phyloP scores from a whole-genome alignment of 2,329 filamentous ascomycete species.

The Beauveria asiatica region DNA sequence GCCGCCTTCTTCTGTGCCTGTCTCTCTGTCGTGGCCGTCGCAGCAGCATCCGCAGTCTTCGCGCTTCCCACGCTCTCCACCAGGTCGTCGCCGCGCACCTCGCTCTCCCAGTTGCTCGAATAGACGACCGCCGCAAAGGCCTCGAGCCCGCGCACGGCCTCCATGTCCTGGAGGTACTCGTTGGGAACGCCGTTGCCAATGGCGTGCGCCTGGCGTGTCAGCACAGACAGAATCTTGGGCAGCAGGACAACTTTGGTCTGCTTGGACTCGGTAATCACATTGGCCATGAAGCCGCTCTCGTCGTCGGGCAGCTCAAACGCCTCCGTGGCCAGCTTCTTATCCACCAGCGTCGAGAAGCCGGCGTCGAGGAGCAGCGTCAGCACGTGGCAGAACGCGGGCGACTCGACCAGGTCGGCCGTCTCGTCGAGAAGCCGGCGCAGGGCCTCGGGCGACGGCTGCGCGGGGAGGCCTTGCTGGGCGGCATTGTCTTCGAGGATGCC shows the following conservation, averaged over 20 bases:
- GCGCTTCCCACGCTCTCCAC: conserved; percentile 30
- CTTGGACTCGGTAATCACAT: conserved; percentile 43
- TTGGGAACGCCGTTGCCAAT: conserved; percentile 74
- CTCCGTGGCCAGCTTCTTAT: conserved; percentile 69
- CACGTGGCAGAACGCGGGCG: conserved; percentile 81
- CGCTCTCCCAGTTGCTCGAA: conserved; percentile 70
- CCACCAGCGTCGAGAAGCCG: conserved; percentile 75
- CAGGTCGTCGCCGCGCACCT: conserved; percentile 44
- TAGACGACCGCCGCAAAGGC: conserved; percentile 84
- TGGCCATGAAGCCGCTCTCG: conserved; percentile 26
- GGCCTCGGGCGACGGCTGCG: conserved; percentile 41
- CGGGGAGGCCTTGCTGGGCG: conserved; percentile 25
- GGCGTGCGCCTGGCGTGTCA: conserved; percentile 81
- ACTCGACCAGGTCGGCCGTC: conserved; percentile 91
- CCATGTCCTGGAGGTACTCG: conserved; percentile 66
- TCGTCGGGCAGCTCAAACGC: conserved; percentile 56
- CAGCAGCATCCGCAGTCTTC: conserved; percentile 19
- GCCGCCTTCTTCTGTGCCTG: conserved; percentile 17
- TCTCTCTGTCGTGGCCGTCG: neutral
- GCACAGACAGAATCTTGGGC: conserved; percentile 80
- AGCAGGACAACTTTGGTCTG: conserved; percentile 59
- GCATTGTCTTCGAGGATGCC: conserved; percentile 57
- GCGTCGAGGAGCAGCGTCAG: conserved; percentile 79
- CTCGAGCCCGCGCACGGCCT: conserved; percentile 66
- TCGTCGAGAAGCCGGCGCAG: conserved; percentile 86